These are phyloP conservation scores for Pistacia atlantica DNA, from an alignment of 345 rosid genomes.

Conservation along the genomic window DNA sequence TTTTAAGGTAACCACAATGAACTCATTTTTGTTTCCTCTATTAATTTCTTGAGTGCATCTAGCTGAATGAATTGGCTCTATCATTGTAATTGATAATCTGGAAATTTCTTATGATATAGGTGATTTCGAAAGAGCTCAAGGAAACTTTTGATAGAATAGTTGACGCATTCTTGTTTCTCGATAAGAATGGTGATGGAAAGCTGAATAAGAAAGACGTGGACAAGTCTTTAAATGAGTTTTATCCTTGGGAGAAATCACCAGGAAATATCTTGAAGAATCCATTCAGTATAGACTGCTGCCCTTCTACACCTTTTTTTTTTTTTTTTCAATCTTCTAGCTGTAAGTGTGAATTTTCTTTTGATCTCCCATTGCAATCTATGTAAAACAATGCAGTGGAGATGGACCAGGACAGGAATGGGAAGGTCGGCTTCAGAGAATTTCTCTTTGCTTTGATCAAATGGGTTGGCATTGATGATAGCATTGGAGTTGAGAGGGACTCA, in stretches of 20 bases:
- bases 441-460: slow-evolving; percentile 72
- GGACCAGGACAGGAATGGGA: slow-evolving; percentile 86
- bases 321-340: not conserved
- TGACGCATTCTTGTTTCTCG: slow-evolving; percentile 80
- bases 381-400: slow-evolving; percentile 70
- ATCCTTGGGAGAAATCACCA: slow-evolving; percentile 73
- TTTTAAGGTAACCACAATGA: slow-evolving; percentile 26
- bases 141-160: slow-evolving; percentile 71
- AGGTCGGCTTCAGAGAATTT: slow-evolving; percentile 79
- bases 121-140: slow-evolving; percentile 50
- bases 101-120: slow-evolving; percentile 41
- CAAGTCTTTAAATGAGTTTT: slow-evolving; percentile 65
- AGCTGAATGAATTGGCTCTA: not conserved
- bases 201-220: slow-evolving; percentile 70
- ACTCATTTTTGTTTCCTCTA: slow-evolving; percentile 6
- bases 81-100: slow-evolving; percentile 14
- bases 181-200: slow-evolving; percentile 78
- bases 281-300: slow-evolving; percentile 50
- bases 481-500: slow-evolving; percentile 7
- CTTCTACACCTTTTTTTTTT: slow-evolving; percentile 1
- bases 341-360: not conserved
- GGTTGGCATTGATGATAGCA: slow-evolving; percentile 54
- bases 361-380: slow-evolving; percentile 20
- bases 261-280: slow-evolving; percentile 59
- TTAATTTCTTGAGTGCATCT: not conserved